A percentile compares a stretch with the other conserved stretches of the same genome.
Evolutionary conservation across 2,329 filamentous ascomycete species (phyloP).

Genomic region (Trichophaea hybrida): DNA sequence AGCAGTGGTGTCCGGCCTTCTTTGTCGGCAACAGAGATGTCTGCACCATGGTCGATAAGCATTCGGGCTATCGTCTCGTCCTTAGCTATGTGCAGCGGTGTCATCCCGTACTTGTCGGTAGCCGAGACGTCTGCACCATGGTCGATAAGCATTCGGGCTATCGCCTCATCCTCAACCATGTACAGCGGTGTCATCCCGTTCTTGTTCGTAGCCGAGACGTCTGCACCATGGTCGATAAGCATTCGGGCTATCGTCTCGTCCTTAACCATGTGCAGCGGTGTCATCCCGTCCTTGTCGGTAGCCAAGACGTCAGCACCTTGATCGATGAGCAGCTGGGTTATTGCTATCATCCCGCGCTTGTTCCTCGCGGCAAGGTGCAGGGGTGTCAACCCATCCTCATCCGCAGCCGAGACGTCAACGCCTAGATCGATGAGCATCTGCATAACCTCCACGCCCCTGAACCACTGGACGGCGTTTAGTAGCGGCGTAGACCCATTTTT

Average conservation of each 20-base stretch:
- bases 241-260: conserved; percentile 11
- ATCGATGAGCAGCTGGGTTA: conserved; percentile 3
- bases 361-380: conserved; percentile 14
- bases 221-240: conserved; percentile 15
- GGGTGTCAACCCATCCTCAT: conserved; percentile 8
- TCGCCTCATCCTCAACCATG: conserved; percentile 7
- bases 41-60: conserved; percentile 14
- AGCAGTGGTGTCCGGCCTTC: not conserved
- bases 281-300: not conserved
- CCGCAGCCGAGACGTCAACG: not conserved
- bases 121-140: conserved; percentile 11
- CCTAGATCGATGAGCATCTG: conserved; percentile 5
- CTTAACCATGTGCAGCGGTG: conserved; percentile 2
- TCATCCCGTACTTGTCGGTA: conserved; percentile 2
- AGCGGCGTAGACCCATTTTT: conserved; percentile 9
- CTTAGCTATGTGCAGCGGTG: conserved; percentile 1
- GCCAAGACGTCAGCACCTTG: conserved; percentile 4
- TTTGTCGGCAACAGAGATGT: too few species aligned
- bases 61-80: conserved; percentile 9
- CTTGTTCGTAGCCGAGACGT: conserved; percentile 11
- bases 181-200: conserved; percentile 14
- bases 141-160: conserved; percentile 9
- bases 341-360: conserved; percentile 7
- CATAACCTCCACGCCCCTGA: too few species aligned
- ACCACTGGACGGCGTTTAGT: too few species aligned